Evolutionary conservation across 352 stramenopile species (phyloP).

Genomic region (Phytophthora pluvialis): DNA sequence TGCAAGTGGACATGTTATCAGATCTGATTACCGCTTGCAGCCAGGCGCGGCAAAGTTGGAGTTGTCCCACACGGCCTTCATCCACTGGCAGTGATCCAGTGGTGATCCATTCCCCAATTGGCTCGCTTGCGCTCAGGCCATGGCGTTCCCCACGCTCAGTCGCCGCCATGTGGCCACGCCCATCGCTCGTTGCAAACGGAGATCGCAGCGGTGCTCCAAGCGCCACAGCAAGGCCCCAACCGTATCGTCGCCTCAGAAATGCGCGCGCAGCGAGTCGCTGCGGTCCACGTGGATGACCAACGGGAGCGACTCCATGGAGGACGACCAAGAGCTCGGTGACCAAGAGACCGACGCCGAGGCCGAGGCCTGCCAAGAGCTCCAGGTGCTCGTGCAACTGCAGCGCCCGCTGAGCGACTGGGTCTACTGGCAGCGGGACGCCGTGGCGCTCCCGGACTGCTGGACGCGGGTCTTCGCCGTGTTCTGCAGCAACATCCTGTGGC

Average conservation of each 20-base stretch:
- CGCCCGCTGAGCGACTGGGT: conserved; percentile 47
- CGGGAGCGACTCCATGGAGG: conserved; percentile 32
- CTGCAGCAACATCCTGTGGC: conserved; percentile 36
- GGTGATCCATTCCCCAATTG: conserved; percentile 27
- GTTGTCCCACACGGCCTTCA: conserved; percentile 14
- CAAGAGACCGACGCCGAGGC: background rate
- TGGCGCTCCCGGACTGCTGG: conserved; percentile 48
- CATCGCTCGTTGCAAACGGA: conserved; percentile 13
- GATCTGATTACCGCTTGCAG: background rate
- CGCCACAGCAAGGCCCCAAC: background rate
- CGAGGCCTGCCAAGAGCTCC: conserved; percentile 16
- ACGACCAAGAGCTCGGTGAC: conserved; percentile 18
- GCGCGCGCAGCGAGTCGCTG: conserved; percentile 36
- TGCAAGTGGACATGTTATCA: conserved; percentile 33
- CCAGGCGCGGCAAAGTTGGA: background rate
- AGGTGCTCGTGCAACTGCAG: conserved; percentile 18
- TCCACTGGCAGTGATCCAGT: too few species aligned
- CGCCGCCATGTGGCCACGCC: conserved; percentile 15
- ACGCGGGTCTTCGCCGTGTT: conserved; percentile 59
- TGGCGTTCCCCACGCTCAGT: conserved; percentile 21
- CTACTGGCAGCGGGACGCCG: conserved; percentile 50
- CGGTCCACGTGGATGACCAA: conserved; percentile 48
- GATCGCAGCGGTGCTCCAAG: conserved; percentile 2
- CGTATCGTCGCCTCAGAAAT: conserved; percentile 25
- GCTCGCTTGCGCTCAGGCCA: conserved; percentile 7